phyloP scores from a whole-genome alignment of 2,329 filamentous ascomycete species.

The Knufia petricola region DNA sequence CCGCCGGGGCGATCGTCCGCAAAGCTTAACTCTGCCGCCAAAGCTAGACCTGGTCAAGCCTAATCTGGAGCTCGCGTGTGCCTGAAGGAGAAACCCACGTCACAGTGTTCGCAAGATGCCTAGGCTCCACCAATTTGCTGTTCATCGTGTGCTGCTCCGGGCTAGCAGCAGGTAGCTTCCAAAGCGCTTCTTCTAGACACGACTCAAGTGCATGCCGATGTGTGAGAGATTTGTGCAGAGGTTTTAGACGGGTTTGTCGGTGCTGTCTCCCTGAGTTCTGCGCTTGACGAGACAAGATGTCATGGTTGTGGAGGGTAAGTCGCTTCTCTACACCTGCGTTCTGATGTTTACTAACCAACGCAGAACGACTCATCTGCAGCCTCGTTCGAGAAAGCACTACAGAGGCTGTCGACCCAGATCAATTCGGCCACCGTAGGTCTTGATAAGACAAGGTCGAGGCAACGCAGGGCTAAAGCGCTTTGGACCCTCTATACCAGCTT shows the following conservation, averaged over 20 bases:
- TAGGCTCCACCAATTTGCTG: not conserved
- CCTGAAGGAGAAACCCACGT: not conserved
- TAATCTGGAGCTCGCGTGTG: not conserved
- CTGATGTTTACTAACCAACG: not conserved
- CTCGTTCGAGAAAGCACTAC: slow-evolving; percentile 85
- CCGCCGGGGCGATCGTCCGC: not conserved
- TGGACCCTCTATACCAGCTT: slow-evolving; percentile 87
- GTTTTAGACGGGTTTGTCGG: too few species aligned
- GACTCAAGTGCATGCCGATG: too few species aligned
- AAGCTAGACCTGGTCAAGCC: not conserved
- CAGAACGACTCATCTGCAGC: slow-evolving; percentile 71
- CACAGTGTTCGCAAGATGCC: not conserved
- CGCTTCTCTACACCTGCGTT: not conserved
- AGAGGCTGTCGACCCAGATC: slow-evolving; percentile 74
- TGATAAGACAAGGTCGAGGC: slow-evolving; percentile 60
- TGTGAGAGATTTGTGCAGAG: too few species aligned
- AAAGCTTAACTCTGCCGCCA: not conserved
- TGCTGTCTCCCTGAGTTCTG: too few species aligned
- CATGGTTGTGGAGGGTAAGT: slow-evolving; percentile 13
- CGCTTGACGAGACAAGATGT: slow-evolving; percentile 7
- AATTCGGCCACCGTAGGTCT: slow-evolving; percentile 61
- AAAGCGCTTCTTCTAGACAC: too few species aligned
- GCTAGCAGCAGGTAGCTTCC: too few species aligned
- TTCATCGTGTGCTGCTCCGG: not conserved
- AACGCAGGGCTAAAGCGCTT: slow-evolving; percentile 70